Conservation (phyloP, 306 rosid species). For the Begonia masoniana region DNA sequence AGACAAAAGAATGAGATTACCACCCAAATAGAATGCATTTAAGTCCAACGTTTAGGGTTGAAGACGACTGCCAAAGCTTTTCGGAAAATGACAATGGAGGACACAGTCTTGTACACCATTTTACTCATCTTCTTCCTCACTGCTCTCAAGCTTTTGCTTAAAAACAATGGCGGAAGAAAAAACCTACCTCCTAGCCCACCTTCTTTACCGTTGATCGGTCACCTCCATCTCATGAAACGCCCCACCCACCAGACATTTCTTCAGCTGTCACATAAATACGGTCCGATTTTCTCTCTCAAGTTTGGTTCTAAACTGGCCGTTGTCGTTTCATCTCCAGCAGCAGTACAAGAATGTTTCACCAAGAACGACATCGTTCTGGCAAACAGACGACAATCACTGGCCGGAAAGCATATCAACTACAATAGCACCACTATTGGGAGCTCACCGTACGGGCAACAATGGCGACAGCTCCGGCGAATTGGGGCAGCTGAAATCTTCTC, state of each 20-base stretch:
- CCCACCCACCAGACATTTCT: constrained; percentile 25
- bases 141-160: constrained; percentile 15
- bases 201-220: constrained; percentile 44
- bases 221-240: constrained; percentile 33
- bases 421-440: constrained; percentile 17
- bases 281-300: constrained; percentile 20
- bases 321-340: constrained; percentile 33
- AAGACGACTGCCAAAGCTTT: too few species aligned
- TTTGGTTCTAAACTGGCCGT: constrained; percentile 21
- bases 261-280: constrained; percentile 25
- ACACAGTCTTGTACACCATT: neutral
- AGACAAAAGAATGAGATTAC: too few species aligned
- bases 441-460: constrained; percentile 54
- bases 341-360: constrained; percentile 55
- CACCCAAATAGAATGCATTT: too few species aligned
- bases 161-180: neutral
- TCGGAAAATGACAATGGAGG: neutral
- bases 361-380: constrained; percentile 49
- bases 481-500: constrained; percentile 51
- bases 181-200: constrained; percentile 46
- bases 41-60: too few species aligned
- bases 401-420: constrained; percentile 29
- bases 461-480: constrained; percentile 74
- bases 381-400: constrained; percentile 18
- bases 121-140: constrained; percentile 4